Conservation (phyloP, 1,284 basidiomycete species). For the Moesziomyces sp. region DNA sequence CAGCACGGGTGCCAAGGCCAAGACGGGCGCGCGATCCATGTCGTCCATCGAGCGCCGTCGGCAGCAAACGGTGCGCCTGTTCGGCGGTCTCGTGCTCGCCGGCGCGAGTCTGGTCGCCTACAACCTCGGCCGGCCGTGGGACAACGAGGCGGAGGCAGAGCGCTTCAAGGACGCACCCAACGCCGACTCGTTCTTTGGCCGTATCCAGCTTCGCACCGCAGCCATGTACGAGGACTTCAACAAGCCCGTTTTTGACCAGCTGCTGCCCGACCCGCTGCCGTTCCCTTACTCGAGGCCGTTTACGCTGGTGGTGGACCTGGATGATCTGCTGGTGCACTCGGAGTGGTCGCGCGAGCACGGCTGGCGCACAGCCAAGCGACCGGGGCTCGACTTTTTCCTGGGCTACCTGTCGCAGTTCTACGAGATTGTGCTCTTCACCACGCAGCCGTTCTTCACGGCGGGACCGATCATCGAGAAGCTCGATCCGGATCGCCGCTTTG, state of each 20-base stretch:
- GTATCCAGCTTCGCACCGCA: slow-evolving; percentile 51
- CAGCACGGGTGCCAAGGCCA: slow-evolving; percentile 64
- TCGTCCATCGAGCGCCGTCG: slow-evolving; percentile 67
- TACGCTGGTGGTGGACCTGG: slow-evolving; percentile 89
- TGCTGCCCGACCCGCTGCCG: slow-evolving; percentile 88
- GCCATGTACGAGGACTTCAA: slow-evolving; percentile 57
- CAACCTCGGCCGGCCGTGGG: slow-evolving; percentile 67
- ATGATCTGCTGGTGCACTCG: slow-evolving; percentile 89
- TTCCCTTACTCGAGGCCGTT: slow-evolving; percentile 87
- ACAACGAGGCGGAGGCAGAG: slow-evolving; percentile 59
- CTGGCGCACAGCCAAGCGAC: slow-evolving; percentile 74
- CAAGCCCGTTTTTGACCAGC: slow-evolving; percentile 83
- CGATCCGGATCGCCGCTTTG: slow-evolving; percentile 89
- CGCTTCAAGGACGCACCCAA: slow-evolving; percentile 42
- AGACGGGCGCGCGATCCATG: slow-evolving; percentile 62
- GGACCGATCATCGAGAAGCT: slow-evolving; percentile 90
- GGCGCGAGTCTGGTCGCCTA: slow-evolving; percentile 51
- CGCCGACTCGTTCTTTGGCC: slow-evolving; percentile 51
- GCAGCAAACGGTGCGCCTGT: slow-evolving; percentile 51
- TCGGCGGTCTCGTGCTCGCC: slow-evolving; percentile 41
- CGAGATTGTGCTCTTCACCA: slow-evolving; percentile 95
- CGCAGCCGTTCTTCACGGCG: slow-evolving; percentile 89
- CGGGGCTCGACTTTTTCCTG: slow-evolving; percentile 96
- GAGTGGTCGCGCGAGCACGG: slow-evolving; percentile 75
- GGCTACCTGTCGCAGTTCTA: slow-evolving; percentile 97